Evolutionary conservation across 1,284 basidiomycete genomes (phyloP).

Genomic region (Cryptococcus wingfieldii): DNA sequence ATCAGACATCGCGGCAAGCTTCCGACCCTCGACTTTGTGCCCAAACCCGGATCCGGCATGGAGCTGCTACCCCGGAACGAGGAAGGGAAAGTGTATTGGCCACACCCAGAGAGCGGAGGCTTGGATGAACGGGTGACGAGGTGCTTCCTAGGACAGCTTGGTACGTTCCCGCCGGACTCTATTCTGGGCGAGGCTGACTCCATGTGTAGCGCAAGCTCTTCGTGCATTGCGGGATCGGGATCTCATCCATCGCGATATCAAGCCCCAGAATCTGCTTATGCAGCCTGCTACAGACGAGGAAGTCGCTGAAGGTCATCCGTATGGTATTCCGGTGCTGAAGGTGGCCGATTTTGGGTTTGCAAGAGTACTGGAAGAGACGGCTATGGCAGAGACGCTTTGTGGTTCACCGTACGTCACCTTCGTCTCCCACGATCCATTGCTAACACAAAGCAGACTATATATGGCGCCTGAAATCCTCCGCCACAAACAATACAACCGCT

Average conservation of each 20-base stretch:
- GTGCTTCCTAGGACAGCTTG: conserved; percentile 88
- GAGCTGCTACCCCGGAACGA: conserved; percentile 41
- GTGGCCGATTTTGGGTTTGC: conserved; percentile 99
- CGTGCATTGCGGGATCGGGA: conserved; percentile 85
- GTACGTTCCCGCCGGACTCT: conserved; percentile 50
- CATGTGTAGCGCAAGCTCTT: conserved; percentile 70
- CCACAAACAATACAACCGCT: conserved; percentile 97
- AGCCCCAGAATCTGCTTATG: conserved; percentile 88
- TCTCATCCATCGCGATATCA: conserved; percentile 95
- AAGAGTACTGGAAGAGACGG: conserved; percentile 79
- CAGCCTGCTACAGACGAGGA: conserved; percentile 77
- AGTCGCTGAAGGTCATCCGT: conserved; percentile 76
- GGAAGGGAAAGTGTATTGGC: conserved; percentile 65
- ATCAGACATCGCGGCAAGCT: conserved; percentile 90
- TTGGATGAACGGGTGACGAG: conserved; percentile 86
- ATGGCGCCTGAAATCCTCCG: conserved; percentile 98
- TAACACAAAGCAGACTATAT: conserved; percentile 63
- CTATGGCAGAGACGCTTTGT: conserved; percentile 95
- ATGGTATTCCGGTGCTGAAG: conserved; percentile 90
- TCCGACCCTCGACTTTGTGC: conserved; percentile 73
- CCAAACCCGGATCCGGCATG: conserved; percentile 53
- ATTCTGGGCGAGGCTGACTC: not conserved
- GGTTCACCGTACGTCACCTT: conserved; percentile 75
- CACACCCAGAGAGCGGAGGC: conserved; percentile 85
- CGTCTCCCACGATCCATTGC: not conserved